Base-by-base conservation (phyloP, 768 basidiomycete genomes). In the Rhodotorula babjevae region DNA sequence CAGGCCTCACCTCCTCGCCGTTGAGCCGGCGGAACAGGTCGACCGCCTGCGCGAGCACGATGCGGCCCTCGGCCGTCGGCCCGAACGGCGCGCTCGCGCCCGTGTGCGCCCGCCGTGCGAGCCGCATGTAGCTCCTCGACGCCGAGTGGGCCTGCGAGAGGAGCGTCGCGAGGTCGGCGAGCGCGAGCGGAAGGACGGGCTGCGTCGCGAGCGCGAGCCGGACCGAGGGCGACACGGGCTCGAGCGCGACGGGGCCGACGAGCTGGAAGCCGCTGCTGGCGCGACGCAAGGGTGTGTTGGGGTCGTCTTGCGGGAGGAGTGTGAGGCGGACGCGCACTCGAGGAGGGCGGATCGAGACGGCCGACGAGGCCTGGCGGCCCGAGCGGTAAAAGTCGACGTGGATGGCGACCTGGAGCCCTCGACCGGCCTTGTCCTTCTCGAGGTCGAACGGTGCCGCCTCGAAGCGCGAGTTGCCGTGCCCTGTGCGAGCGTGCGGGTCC, bases 391-490 rank as follows among this genome's bases (percentile, higher is more conserved):
- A 75, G 36, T 68, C 74, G 68, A 72, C 27, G 18, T 31, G 23
- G 25, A 75, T 16, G 29, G 67, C 50, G 18, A 44, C 50, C 12
- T 50, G 57, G 27, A 69, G 67, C 4, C 74, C 70, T 1, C 58
- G 67, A 15, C 57, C 61, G 21, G 19, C 6, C 40, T 75, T 71
- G 55, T 75, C 74, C 10, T 6, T 7, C 50, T 65, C 53, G 36
- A 72, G 65, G 58, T 75, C 74, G 50, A 42, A 33, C 1, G 74
- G 74, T 5, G 70, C 67, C 0, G 74, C 74, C 57, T 75, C 74
- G 29, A 75, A 31, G 29, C 69, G 67, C 14, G 67, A 69, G 56
- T 69, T 68, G 36, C 74, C 74, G 57, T 71, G 70, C 70, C 69
- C 64, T 70, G 49, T 3, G 27, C 7, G 18, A 18, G 16, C 21